Evolutionary conservation across 768 basidiomycete species (phyloP), one percentile per base, ranked within the genome.

Genomic region (Trametes maxima): DNA sequence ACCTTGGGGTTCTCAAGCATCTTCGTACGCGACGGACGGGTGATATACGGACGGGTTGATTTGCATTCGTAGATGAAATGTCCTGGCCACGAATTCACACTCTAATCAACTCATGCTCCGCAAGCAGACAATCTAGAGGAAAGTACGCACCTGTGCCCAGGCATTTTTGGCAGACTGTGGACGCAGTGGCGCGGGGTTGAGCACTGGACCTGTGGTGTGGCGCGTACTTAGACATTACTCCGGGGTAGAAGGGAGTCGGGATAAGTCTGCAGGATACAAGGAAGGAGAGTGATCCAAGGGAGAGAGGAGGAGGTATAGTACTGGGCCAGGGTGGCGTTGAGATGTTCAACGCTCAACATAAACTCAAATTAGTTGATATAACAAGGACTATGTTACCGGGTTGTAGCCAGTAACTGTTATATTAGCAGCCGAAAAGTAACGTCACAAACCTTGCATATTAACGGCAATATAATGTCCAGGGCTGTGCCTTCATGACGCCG

Each of bases 51-150:
- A 2, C 90, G 82, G 21, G 82, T 67, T 17, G 82, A 80, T 74
- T 92, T 93, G 82, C 95, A 98, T 76, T 97, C 85, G 70, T 88
- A 98, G 13, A 87, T 97, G 72, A 88, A 95, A 74, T 97, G 95
- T 0, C 94, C 95, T 87, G 69, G 39, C 57, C 28, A 25, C 21
- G 5, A 42, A 21, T 39, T 17, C 40, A 42, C 39, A n/a, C 17
- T 16, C 13, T 8, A 25, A 14, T n/a, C 40, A 14, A 42, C 17
- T 5, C 17, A 47, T 33, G 3, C 10, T 6, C 8, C 37, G 7
- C 1, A 28, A 42, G 42, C 17, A 40, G 25, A 24, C 14, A 49
- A 3, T 16, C 10, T 13, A 14, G 33, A 11, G 17, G 6, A 2
- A 24, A 25, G 13, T 17, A 47, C 78, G 57, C 35, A 87, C 90